Evolutionary conservation across 129 eudicot species (phyloP).

Genomic region (Flaveria linearis): DNA sequence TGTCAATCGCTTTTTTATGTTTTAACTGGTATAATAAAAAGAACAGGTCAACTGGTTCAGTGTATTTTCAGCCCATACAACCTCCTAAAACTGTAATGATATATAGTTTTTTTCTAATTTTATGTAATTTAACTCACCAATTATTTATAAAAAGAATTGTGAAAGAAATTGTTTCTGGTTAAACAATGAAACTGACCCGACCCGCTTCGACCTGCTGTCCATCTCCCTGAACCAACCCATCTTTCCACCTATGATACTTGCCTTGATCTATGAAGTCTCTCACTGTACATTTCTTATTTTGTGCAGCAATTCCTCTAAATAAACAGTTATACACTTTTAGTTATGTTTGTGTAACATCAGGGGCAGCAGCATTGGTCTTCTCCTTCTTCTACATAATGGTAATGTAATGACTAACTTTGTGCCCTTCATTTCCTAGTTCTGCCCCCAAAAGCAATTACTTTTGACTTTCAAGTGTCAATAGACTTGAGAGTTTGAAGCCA

Average conservation of each 20-base stretch:
- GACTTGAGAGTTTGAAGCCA: not conserved
- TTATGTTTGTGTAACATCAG: conserved; percentile 83
- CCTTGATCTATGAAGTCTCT: not conserved
- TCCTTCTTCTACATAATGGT: conserved; percentile 69
- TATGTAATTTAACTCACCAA: not conserved
- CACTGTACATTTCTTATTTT: conserved; percentile 7
- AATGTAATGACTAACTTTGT: conserved; percentile 20
- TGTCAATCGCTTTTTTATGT: not conserved
- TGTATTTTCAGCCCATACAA: not conserved
- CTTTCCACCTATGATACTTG: not conserved
- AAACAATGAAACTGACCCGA: not conserved
- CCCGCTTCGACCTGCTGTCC: not conserved
- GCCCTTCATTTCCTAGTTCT: not conserved
- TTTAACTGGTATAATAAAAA: not conserved
- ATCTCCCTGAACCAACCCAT: not conserved
- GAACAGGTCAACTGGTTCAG: not conserved
- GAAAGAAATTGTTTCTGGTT: not conserved
- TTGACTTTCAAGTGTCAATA: conserved; percentile 11
- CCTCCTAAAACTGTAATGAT: not conserved
- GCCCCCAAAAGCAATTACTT: conserved; percentile 1
- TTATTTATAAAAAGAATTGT: not conserved
- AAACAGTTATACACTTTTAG: conserved; percentile 84
- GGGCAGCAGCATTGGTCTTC: conserved; percentile 78
- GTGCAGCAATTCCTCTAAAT: conserved; percentile 81
- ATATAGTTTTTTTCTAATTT: not conserved